These are phyloP conservation scores for Wakefieldia striispora DNA, from an alignment of 768 basidiomycete species.

Conservation along the genomic window DNA sequence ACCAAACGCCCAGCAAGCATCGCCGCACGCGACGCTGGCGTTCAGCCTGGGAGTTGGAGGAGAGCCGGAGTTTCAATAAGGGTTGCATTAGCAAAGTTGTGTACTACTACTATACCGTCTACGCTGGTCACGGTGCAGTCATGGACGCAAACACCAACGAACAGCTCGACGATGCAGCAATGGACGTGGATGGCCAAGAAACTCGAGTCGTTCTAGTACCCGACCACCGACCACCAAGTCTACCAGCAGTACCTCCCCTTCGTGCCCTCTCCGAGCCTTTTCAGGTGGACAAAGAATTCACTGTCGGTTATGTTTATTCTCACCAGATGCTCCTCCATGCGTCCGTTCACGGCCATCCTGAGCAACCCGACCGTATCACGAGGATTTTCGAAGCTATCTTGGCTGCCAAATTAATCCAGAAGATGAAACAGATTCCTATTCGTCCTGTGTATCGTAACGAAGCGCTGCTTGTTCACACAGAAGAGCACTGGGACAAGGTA, in stretches of 20 bases:
- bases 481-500: constrained; percentile 91
- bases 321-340: constrained; percentile 84
- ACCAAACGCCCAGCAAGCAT: neutral
- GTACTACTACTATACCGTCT: neutral
- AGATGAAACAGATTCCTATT: constrained; percentile 79
- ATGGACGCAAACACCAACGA: constrained; percentile 11
- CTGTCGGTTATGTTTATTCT: constrained; percentile 87
- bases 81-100: neutral
- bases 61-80: constrained; percentile 21
- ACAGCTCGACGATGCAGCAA: constrained; percentile 11
- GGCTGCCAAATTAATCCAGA: constrained; percentile 53
- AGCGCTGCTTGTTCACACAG: constrained; percentile 84
- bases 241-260: constrained; percentile 1
- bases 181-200: constrained; percentile 30
- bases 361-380: constrained; percentile 73
- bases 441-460: constrained; percentile 74
- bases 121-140: neutral
- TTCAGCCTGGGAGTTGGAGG: constrained; percentile 2
- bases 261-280: constrained; percentile 35
- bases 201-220: neutral
- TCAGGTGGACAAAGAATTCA: constrained; percentile 17
- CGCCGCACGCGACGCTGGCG: neutral
- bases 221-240: constrained; percentile 20
- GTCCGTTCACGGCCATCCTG: constrained; percentile 69
- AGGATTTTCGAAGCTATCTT: constrained; percentile 68